Base-by-base conservation (phyloP, 108 stramenopile genomes). In the Conticribra guillardii region DNA sequence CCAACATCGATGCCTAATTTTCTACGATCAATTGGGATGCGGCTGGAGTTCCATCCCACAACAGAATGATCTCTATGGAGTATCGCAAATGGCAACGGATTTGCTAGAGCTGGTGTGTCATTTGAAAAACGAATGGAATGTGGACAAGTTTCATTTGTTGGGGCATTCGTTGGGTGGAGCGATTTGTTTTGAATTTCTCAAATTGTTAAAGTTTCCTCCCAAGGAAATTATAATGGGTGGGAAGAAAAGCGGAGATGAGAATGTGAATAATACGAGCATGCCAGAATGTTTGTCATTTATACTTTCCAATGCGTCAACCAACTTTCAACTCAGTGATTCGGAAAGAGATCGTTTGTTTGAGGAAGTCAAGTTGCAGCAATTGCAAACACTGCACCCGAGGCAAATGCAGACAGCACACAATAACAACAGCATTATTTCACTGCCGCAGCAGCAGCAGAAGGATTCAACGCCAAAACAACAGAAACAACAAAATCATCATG, bases 21-120 rank as follows among this genome's bases (percentile, higher is more conserved):
- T 82, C 22, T 82, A 78, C 52, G 81, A 82, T 49, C 81, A 82
- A 63, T 41, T 82, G 24, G 81, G 81, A 31, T 82, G 81, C 30
- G 81, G 81, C 24, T 68, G 77, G 71, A 79, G 76, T 50, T 77
- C 75, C 8, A 71, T 65, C 16, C 80, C 80, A 9, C 55, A 55
- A 33, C 41, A 81, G 1, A 28, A 72, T 32, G 64, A 71, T 31
- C 54, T 64, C 54, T 81, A 81, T 52, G 58, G 74, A 24, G 56
- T 81, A 32, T 23, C 45, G 41, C 37, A 70, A 22, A 69, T 70
- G 74, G 74, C 56, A n/a, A 30, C 48, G 30, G 79, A 80, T 56
- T 49, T 80, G 0, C 34, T 21, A 63, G 73, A 74, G 49, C 44
- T 80, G 18, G 3, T 80, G 26, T 31, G 27, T 4, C 53, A 62